Evolutionary conservation across 331 rosid species (phyloP), one percentile per base, ranked within the genome.

Genomic region (Erythrophleum ivorense): DNA sequence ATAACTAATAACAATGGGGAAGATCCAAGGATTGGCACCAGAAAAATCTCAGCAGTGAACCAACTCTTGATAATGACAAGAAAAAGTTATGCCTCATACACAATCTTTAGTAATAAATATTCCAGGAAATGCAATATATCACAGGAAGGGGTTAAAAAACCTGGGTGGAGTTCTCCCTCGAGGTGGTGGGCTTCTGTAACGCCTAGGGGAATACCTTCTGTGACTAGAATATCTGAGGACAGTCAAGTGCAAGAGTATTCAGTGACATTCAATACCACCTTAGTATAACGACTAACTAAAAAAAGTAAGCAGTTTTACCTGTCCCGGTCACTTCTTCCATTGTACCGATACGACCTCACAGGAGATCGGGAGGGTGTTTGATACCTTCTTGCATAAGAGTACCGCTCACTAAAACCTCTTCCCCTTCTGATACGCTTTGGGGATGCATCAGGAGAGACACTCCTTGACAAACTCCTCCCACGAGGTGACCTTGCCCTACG

Each of bases 351-450:
- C 13, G 97, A 78, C 79, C 99, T 88, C 81, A 92, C 91, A 82
- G 99, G 98, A 85, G 98, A 95, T 24, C 76, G 78, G 54, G 99
- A 95, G 21, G 98, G 98, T 54, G 99, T 95, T 83, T 94, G 87
- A 54, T 95, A 95, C 84, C 94, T 88, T 64, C 99, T 91, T 36
- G 99, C 97, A 86, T 89, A 95, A 65, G 99, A 95, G 86, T 93
- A 95, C 10, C 92, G 89, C 82, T 95, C 92, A 81, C 99, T 95
- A 76, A 95, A 95, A 79, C 99, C 99, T 59, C 98, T 92, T 66
- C 99, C 99, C 83, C 98, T 91, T 81, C 98, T 87, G 74, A 93
- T 83, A 74, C 97, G 97, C 84, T 91, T 93, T 74, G 97, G 99
- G 24, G 98, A 91, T 7, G 79, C 90, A 88, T 88, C 91, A 45